Evolutionary conservation across 352 stramenopile species (phyloP).

Genomic region (Globisporangium abappressorium): DNA sequence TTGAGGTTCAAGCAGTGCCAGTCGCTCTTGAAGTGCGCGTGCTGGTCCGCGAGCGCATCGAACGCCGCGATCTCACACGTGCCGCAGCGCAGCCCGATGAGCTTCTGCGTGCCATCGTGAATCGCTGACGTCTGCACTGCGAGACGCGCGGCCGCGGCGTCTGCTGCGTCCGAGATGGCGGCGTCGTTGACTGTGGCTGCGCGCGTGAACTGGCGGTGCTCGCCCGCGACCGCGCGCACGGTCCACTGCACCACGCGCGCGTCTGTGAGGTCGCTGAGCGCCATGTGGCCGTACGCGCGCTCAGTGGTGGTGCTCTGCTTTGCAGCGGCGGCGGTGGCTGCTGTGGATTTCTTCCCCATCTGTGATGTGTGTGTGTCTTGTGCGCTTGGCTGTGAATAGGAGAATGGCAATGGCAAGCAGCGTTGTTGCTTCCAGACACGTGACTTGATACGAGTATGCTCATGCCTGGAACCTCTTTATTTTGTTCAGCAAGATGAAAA

Average conservation of each 20-base stretch:
- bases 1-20: constrained; percentile 84
- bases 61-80: constrained; percentile 73
- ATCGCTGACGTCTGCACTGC: constrained; percentile 30
- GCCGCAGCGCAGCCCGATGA: constrained; percentile 62
- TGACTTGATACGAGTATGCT: too few species aligned
- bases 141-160: constrained; percentile 20
- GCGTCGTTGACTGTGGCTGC: background rate
- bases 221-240: constrained; percentile 58
- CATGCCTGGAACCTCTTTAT: too few species aligned
- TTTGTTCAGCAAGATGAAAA: too few species aligned
- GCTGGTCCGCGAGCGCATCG: constrained; percentile 71
- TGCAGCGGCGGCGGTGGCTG: constrained; percentile 6
- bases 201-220: constrained; percentile 44
- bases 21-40: constrained; percentile 83
- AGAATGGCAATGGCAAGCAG: background rate
- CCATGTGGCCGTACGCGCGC: constrained; percentile 58
- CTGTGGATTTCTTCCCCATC: constrained; percentile 15
- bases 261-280: constrained; percentile 53
- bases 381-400: background rate
- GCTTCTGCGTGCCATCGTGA: constrained; percentile 34
- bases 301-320: constrained; percentile 13
- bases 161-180: constrained; percentile 7
- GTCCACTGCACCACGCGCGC: constrained; percentile 48
- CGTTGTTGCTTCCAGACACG: too few species aligned
- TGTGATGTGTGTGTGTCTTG: background rate